phyloP scores from a whole-genome alignment of 345 rosid genomes.

The Corymbia maculata region DNA sequence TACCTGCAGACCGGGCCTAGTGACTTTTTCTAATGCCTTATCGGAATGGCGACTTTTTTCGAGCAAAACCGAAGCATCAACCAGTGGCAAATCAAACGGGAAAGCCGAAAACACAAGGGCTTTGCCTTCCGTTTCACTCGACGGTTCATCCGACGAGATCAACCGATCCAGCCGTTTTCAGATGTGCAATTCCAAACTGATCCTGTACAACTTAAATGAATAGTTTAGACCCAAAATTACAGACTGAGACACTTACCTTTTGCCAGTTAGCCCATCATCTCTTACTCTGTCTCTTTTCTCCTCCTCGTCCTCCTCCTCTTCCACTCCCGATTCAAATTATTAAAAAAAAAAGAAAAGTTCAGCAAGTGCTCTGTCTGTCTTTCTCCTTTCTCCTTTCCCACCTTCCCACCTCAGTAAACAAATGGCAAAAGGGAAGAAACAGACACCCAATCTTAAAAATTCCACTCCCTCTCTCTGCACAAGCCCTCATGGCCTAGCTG shows the following conservation, averaged over 20 bases:
- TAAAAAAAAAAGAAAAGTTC: neutral
- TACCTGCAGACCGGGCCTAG: neutral
- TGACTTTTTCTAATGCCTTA: neutral
- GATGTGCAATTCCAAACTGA: neutral
- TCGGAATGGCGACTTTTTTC: neutral
- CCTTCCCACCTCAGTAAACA: neutral
- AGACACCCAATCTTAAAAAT: slow-evolving; percentile 10
- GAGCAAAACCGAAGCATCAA: neutral
- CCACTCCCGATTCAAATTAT: neutral
- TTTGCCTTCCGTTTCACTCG: neutral
- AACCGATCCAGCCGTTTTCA: neutral
- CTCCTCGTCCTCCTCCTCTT: neutral
- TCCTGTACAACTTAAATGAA: neutral
- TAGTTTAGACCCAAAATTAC: neutral
- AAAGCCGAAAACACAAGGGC: neutral
- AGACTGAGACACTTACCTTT: neutral
- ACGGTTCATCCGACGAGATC: neutral
- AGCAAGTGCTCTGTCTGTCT: neutral
- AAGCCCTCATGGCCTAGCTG: slow-evolving; percentile 62
- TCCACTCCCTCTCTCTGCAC: slow-evolving; percentile 32
- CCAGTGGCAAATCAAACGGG: neutral
- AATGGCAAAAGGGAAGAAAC: neutral
- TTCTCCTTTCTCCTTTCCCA: neutral
- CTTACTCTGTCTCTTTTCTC: neutral
- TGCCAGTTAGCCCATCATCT: neutral